Evolutionary conservation across 139 green algal species (phyloP), one percentile per base, ranked within the genome.

Genomic region (Micromonas commoda): DNA sequence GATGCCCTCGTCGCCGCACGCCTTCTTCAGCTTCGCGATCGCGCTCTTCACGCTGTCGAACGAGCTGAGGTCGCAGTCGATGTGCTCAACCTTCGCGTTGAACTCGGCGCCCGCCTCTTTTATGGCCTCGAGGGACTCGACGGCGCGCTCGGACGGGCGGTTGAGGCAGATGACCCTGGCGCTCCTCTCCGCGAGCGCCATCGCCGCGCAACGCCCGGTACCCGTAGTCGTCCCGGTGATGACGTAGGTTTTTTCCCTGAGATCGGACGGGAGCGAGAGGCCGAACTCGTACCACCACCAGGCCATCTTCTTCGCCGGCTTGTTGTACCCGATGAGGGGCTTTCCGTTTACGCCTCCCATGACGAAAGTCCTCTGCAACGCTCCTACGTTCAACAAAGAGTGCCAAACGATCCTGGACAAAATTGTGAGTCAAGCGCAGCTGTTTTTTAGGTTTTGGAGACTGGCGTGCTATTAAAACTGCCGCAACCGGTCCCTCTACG

Each of bases 141-240:
- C 60, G 24, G 52, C 54, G 29, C 73, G 52, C 29, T 70, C 53
- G 34, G 45, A 70, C 51, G 52, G 52, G n/a, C 73, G 52, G 31
- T 79, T 79, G 3, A 79, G 73, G 26, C 51, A 51, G n/a, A 71
- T 60, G 32, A 79, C 73, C 13, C 24, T 39, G 53, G 73, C 73
- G 2, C 73, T 54, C 21, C 16, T 13, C n/a, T 69, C 23, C 1
- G 73, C 73, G 2, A 33, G 52, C 4, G 26, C n/a, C 24, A 26
- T 52, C 54, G 73, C 73, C 24, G 34, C 3, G 3, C 39, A n/a
- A 1, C 70, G 57, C 5, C 73, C 73, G 3, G 9, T 54, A n/a
- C 73, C 73, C 3, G 31, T 57, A 0, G 73, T 71, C 1, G 19
- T 61, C 5, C 73, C 73, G 1, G 73, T 79, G 31, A 79, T 71